These are phyloP conservation scores for Thuidium tamariscinum DNA, from an alignment of 225 moss, liverwort and hornwort species.

Conservation along the genomic window DNA sequence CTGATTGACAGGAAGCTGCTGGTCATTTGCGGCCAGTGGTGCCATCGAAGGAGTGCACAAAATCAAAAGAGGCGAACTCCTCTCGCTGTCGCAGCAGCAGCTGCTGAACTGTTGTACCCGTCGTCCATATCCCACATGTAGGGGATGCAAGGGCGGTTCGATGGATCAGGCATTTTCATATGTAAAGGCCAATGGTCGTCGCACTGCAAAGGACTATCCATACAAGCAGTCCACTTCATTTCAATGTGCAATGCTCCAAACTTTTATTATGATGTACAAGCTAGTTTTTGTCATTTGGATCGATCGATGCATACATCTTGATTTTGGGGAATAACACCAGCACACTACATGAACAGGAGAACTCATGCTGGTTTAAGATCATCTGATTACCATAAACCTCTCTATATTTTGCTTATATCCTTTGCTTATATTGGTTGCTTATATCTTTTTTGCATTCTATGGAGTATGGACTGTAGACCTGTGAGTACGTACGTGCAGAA, in stretches of 20 bases:
- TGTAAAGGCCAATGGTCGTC: neutral
- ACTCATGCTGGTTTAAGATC: neutral
- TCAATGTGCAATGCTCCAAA: neutral
- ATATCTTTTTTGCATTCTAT: neutral
- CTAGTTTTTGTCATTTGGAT: no score
- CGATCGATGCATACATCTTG: neutral
- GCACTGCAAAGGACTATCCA: neutral
- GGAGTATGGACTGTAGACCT: no score
- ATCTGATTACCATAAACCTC: neutral
- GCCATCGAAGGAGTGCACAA: neutral
- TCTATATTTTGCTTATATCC: neutral
- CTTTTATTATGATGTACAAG: neutral
- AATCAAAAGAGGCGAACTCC: neutral
- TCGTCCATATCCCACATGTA: accelerated
- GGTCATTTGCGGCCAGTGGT: neutral
- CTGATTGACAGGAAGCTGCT: neutral
- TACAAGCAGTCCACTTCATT: neutral
- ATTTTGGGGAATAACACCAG: neutral
- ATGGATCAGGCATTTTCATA: neutral
- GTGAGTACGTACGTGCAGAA: no score
- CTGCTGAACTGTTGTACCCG: neutral
- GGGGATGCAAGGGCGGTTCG: neutral
- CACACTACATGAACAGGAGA: neutral
- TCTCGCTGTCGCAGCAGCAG: neutral
- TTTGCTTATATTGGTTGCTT: no score